Evolutionary conservation across 345 rosid species (phyloP).

Genomic region (Excoecaria cochinchinensis): DNA sequence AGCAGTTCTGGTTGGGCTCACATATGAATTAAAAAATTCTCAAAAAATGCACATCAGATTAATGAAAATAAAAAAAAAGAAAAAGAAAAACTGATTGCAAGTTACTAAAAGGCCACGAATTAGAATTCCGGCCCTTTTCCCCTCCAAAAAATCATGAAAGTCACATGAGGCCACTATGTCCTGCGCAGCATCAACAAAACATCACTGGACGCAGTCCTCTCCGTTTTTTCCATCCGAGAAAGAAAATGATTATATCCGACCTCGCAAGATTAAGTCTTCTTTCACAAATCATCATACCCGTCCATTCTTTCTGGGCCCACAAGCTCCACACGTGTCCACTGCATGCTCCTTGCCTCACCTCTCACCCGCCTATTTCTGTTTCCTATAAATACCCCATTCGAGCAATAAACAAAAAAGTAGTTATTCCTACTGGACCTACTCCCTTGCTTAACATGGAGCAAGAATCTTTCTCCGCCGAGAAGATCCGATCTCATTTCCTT

Average conservation of each 20-base stretch:
- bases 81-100: too few species aligned
- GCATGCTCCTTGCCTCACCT: background rate
- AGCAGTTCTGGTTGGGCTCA: too few species aligned
- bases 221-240: too few species aligned
- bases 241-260: background rate
- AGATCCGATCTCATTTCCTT: slow-evolving; percentile 57
- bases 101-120: too few species aligned
- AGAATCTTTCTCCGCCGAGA: slow-evolving; percentile 17
- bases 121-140: too few species aligned
- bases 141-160: too few species aligned
- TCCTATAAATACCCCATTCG: slow-evolving; percentile 8
- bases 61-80: too few species aligned
- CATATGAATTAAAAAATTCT: too few species aligned
- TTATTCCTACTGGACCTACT: background rate
- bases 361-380: background rate
- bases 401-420: background rate
- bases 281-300: background rate
- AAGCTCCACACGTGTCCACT: slow-evolving; percentile 1
- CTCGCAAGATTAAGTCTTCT: background rate
- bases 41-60: too few species aligned
- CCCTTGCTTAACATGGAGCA: slow-evolving; percentile 25
- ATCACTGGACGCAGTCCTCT: too few species aligned
- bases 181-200: too few species aligned
- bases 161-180: too few species aligned
- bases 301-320: background rate